Conservation (phyloP, 2,329 filamentous ascomycete genomes). For the Colletotrichum cuscutae region DNA sequence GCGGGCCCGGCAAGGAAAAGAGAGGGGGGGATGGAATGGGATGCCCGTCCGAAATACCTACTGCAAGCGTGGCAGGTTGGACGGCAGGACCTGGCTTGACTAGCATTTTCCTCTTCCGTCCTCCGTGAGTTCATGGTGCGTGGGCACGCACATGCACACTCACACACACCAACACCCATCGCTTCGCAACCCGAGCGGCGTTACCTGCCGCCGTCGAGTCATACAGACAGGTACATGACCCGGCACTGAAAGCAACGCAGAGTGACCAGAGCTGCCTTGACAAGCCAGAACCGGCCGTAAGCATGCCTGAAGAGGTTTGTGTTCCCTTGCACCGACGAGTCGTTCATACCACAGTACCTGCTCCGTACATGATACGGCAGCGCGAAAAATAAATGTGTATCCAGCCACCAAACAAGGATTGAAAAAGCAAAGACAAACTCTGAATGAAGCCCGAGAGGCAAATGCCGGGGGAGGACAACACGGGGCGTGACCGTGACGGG, state of each 20-base stretch:
- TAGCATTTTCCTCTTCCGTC: background rate
- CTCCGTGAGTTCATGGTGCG: background rate
- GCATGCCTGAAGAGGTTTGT: background rate
- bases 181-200: background rate
- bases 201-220: background rate
- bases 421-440: background rate
- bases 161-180: background rate
- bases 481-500: background rate
- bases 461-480: constrained; percentile 7
- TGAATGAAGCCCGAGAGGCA: constrained; percentile 8
- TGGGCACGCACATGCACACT: background rate
- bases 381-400: background rate
- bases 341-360: background rate
- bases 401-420: background rate
- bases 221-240: background rate
- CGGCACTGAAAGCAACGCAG: background rate
- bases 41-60: constrained; percentile 21
- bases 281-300: background rate
- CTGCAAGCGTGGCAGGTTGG: constrained; percentile 26
- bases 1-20: constrained; percentile 20
- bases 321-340: too few relatives aligned
- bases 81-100: constrained; percentile 20
- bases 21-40: background rate
- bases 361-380: background rate
- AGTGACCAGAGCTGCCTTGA: background rate